A percentile compares a stretch with the other conserved stretches of the same genome.
Evolutionary conservation across 179 eudicot genomes (phyloP).

Genomic region (Heliamphora ciliata): DNA sequence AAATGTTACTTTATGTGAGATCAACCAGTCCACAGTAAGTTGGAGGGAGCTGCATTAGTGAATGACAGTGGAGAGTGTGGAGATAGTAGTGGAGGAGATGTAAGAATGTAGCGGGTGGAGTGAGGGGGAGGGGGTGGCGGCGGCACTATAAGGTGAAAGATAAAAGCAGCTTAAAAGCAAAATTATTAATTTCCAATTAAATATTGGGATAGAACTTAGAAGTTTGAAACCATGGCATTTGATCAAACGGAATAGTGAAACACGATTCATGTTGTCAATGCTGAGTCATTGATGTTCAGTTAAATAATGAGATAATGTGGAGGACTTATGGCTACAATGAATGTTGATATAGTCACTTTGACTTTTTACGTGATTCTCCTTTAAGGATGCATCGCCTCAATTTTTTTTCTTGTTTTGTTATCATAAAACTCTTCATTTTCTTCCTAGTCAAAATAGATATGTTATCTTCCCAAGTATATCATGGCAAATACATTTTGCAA

Average conservation of each 20-base stretch:
- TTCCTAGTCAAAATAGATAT: too few species aligned
- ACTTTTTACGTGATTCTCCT: too few species aligned
- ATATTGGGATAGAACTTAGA: neutral
- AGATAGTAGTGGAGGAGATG: too few species aligned
- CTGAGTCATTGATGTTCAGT: neutral
- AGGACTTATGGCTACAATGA: neutral
- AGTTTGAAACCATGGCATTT: neutral
- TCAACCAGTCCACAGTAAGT: too few species aligned
- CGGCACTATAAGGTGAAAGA: neutral
- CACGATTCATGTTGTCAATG: neutral
- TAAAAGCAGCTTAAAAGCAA: neutral
- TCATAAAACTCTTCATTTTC: neutral
- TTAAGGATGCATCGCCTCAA: neutral
- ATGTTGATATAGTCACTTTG: neutral
- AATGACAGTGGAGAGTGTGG: too few species aligned
- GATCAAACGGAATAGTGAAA: neutral
- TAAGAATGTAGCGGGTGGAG: too few species aligned
- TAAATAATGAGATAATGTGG: neutral
- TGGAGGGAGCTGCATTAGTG: too few species aligned
- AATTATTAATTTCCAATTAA: neutral
- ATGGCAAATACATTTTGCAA: neutral
- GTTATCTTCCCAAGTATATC: too few species aligned
- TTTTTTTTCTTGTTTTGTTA: neutral
- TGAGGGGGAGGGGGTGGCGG: too few species aligned
- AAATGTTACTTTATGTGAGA: too few species aligned